phyloP scores from a whole-genome alignment of 768 basidiomycete species.

The Lentinus brumalis region DNA sequence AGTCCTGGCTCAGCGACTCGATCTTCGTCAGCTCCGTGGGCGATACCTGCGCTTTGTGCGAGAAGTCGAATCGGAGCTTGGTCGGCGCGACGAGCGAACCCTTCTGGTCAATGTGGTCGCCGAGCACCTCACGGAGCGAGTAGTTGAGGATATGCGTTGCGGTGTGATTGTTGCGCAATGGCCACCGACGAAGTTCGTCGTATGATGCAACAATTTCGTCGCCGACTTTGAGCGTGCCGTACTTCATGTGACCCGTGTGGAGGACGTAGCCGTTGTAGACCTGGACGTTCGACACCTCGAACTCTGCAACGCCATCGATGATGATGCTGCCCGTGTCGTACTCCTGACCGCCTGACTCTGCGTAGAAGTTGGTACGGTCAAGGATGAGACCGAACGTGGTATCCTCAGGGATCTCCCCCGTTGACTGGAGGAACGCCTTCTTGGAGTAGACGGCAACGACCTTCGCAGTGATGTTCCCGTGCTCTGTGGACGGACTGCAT shows the following conservation, averaged over 20 bases:
- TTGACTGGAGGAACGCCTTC: slow-evolving; percentile 72
- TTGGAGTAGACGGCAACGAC: slow-evolving; percentile 86
- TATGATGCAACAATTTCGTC: slow-evolving; percentile 88
- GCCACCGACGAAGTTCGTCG: slow-evolving; percentile 96
- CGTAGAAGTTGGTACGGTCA: slow-evolving; percentile 94
- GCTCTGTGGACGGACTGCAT: slow-evolving; percentile 43
- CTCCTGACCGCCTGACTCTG: slow-evolving; percentile 97
- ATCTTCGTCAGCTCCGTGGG: slow-evolving; percentile 78
- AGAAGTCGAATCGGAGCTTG: slow-evolving; percentile 98
- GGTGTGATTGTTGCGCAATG: slow-evolving; percentile 96
- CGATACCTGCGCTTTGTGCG: slow-evolving; percentile 89
- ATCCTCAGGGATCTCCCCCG: slow-evolving; percentile 63
- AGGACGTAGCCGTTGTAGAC: slow-evolving; percentile 94
- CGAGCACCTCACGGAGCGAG: slow-evolving; percentile 87
- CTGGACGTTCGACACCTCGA: slow-evolving; percentile 92
- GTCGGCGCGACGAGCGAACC: slow-evolving; percentile 95
- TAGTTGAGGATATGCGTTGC: slow-evolving; percentile 98
- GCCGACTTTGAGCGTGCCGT: slow-evolving; percentile 78
- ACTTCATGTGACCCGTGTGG: slow-evolving; percentile 88
- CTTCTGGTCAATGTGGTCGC: slow-evolving; percentile 97
- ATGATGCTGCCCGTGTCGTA: slow-evolving; percentile 95
- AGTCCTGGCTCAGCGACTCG: slow-evolving; percentile 80
- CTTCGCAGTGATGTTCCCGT: slow-evolving; percentile 73
- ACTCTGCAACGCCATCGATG: slow-evolving; percentile 89
- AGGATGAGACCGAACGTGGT: slow-evolving; percentile 82